Conservation (phyloP, 441 rosid genomes). For the Bocquillonia castaneifolia region DNA sequence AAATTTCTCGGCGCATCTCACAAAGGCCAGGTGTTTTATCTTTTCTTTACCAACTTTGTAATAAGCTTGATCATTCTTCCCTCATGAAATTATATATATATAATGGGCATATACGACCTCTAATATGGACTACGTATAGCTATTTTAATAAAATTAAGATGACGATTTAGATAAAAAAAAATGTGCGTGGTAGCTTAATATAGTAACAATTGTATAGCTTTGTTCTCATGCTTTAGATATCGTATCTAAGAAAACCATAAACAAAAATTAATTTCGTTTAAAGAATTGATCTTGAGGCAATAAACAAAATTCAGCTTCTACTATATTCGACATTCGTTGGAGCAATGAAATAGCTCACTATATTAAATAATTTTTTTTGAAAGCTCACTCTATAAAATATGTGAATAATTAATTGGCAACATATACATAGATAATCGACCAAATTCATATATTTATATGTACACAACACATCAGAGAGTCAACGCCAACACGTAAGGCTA, state of each 20-base stretch:
- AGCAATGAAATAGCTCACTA: constrained; percentile 16
- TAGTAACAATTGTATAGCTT: constrained; percentile 3
- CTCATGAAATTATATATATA: not conserved
- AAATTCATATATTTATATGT: not conserved
- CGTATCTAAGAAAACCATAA: constrained; percentile 18
- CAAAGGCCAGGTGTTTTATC: constrained; percentile 9
- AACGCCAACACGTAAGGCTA: constrained; percentile 26
- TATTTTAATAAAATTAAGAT: not conserved
- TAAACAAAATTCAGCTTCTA: not conserved
- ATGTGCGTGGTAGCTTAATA: constrained; percentile 12
- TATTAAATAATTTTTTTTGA: not conserved
- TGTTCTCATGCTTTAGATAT: constrained; percentile 20
- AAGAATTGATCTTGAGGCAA: constrained; percentile 1
- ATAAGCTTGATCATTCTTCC: not conserved
- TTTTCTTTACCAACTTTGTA: not conserved
- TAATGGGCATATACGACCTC: no score
- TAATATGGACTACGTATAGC: not conserved
- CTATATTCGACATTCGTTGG: constrained; percentile 24
- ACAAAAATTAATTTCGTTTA: not conserved
- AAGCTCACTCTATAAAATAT: not conserved
- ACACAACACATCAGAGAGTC: constrained; percentile 12
- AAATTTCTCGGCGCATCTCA: constrained; percentile 9
- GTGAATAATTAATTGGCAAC: not conserved
- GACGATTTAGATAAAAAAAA: no score
- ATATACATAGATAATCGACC: constrained; percentile 5